These are phyloP conservation scores for Apiospora saccharicola DNA, from an alignment of 2,329 filamentous ascomycete species.

Conservation along the genomic window DNA sequence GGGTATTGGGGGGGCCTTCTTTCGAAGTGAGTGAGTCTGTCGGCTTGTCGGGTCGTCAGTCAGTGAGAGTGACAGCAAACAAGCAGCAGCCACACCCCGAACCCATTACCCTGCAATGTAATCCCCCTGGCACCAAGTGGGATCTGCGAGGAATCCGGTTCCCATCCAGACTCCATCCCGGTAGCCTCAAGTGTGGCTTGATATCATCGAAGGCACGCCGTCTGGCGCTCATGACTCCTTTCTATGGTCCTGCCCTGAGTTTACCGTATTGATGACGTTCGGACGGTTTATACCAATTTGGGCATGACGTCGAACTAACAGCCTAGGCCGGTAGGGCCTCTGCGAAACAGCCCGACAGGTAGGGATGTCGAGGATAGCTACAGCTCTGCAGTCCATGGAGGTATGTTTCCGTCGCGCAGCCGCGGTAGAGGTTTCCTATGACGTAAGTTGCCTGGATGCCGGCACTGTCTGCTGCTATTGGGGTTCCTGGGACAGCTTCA, in stretches of 20 bases:
- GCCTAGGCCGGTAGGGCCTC: neutral
- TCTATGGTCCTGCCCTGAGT: conserved; percentile 12
- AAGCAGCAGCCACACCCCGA: conserved; percentile 2
- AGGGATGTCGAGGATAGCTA: neutral
- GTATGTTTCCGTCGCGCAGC: conserved; percentile 12
- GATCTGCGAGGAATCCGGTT: conserved; percentile 15
- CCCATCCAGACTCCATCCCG: conserved; percentile 8
- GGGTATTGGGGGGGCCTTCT: neutral
- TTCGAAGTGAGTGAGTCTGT: neutral
- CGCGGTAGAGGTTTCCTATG: conserved; percentile 20
- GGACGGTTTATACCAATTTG: conserved; percentile 18
- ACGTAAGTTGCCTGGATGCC: conserved; percentile 28
- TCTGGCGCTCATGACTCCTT: conserved; percentile 3
- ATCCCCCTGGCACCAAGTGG: conserved; percentile 2
- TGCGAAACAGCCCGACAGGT: neutral
- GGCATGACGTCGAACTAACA: conserved; percentile 26
- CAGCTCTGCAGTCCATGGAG: neutral
- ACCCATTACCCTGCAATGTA: neutral
- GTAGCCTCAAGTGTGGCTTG: conserved; percentile 30
- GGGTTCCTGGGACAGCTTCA: conserved; percentile 13
- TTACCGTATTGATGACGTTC: conserved; percentile 28
- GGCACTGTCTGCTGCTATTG: neutral
- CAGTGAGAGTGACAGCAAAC: neutral
- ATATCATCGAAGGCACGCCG: conserved; percentile 26
- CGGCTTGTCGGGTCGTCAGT: neutral